Percentiles rank a stretch among this genome's conserved stretches.
These are phyloP conservation scores for Euptelea pleiosperma DNA, from an alignment of 164 flowering plant species.

Conservation along the genomic window DNA sequence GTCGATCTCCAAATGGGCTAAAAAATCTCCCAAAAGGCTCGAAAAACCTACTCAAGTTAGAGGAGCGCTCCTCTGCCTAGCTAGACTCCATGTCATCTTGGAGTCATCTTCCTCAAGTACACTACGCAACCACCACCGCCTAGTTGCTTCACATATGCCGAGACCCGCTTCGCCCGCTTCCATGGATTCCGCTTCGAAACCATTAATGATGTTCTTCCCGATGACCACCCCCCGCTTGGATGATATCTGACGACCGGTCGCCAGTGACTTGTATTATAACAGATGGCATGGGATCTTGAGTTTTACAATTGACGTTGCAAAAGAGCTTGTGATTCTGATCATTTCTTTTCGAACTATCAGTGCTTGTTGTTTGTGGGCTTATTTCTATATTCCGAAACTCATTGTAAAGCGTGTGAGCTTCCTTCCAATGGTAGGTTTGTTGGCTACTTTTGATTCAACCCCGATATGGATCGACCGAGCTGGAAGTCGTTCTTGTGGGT, in stretches of 20 bases:
- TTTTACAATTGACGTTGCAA: slow-evolving; percentile 33
- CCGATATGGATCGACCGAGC: slow-evolving; percentile 33
- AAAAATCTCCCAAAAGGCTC: too few relatives aligned
- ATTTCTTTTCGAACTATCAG: slow-evolving; percentile 40
- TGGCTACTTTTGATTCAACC: too few relatives aligned
- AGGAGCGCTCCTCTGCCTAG: slow-evolving; percentile 31
- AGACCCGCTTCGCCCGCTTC: slow-evolving; percentile 20
- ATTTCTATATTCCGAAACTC: slow-evolving; percentile 24
- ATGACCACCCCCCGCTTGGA: slow-evolving; percentile 20
- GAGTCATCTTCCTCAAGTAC: slow-evolving; percentile 37
- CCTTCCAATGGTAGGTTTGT: slow-evolving; percentile 26
- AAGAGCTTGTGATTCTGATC: slow-evolving; percentile 34
- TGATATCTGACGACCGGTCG: neutral
- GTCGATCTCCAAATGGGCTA: too few relatives aligned
- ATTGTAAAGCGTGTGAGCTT: slow-evolving; percentile 29
- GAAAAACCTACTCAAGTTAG: slow-evolving; percentile 38
- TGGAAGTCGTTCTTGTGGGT: slow-evolving; percentile 21
- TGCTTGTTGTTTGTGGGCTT: slow-evolving; percentile 35
- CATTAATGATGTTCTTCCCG: slow-evolving; percentile 34
- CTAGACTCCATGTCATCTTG: slow-evolving; percentile 27
- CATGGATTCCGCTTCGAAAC: slow-evolving; percentile 30
- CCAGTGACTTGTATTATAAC: slow-evolving; percentile 38
- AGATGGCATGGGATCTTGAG: slow-evolving; percentile 41
- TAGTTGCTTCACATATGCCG: slow-evolving; percentile 18
- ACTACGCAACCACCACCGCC: slow-evolving; percentile 24